Evolutionary conservation across 2,329 filamentous ascomycete genomes (phyloP), one percentile per base, ranked within the genome.

Genomic region (Ilyonectria robusta): DNA sequence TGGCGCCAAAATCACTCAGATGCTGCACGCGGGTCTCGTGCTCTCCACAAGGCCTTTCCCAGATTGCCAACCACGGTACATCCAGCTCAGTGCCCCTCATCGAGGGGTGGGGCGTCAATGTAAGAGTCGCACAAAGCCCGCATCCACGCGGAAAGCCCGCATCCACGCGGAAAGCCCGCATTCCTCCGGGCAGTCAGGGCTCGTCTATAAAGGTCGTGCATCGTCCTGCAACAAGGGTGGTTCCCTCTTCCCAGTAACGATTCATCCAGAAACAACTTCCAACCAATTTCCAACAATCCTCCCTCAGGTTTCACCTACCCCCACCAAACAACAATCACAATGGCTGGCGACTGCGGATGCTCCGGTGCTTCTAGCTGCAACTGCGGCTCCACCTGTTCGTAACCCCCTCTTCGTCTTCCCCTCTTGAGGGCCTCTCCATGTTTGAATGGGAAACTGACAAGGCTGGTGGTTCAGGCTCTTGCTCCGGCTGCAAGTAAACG

Each of bases 261-360:
- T 63, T 44, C 42, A 65, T 61, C 65, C 59, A 23, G 51, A 67
- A 62, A 54, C 53, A 65, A 59, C 50, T 42, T 47, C 33, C 23
- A 69, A 33, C 58, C 42, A 19, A 50, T 46, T 57, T 63, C 40
- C 23, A 40, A 31, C 6, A 6, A 53, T 19, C 10, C 55, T 59
- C 29, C 60, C 67, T 66, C 23, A 59, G 59, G 51, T 65, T 63
- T 57, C 55, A 64, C 68, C 68, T 60, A 51, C 35, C 50, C n/a
- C 23, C 31, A n/a, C 42, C 64, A 47, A 29, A 68, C 66, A 73
- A 64, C 29, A 35, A 73, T 76, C 75, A 79, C 70, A 72, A 81
- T 81, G 79, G 72, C 78, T 77, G 78, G 75, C 69, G 70, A 80
- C 75, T 80, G 79, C 70, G 79, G 78, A 70, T 81, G 79, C 75